Evolutionary conservation across 495 filamentous ascomycete species (phyloP).

Genomic region (Aspergillus nidulans): DNA sequence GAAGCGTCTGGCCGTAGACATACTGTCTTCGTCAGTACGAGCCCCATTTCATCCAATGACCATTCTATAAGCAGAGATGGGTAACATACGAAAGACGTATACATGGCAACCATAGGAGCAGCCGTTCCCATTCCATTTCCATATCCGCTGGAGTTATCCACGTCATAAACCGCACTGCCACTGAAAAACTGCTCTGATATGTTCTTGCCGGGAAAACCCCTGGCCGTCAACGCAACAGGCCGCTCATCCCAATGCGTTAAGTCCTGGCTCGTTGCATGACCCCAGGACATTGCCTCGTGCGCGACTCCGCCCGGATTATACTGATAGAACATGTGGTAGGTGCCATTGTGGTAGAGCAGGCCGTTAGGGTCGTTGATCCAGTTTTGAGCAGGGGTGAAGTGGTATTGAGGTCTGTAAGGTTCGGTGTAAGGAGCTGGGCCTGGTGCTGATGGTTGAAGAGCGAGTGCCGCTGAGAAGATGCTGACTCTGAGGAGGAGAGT

Average conservation of each 20-base stretch:
- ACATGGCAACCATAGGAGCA: slow-evolving; percentile 54
- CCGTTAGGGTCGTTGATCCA: slow-evolving; percentile 63
- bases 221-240: slow-evolving; percentile 32
- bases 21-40: slow-evolving; percentile 12
- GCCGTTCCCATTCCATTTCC: slow-evolving; percentile 37
- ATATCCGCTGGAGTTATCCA: slow-evolving; percentile 55
- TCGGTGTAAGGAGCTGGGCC: slow-evolving; percentile 23
- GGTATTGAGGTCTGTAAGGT: slow-evolving; percentile 41
- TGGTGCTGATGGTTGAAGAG: not conserved
- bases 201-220: slow-evolving; percentile 39
- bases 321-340: slow-evolving; percentile 40
- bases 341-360: slow-evolving; percentile 38
- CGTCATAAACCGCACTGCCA: slow-evolving; percentile 49
- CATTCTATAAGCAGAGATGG: not conserved
- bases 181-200: slow-evolving; percentile 49
- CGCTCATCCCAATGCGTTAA: slow-evolving; percentile 37
- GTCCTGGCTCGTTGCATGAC: slow-evolving; percentile 38
- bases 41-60: too few species aligned
- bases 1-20: slow-evolving; percentile 17
- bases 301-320: slow-evolving; percentile 32
- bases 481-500: not conserved
- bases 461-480: not conserved
- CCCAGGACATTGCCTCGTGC: slow-evolving; percentile 40
- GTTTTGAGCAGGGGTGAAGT: slow-evolving; percentile 48
- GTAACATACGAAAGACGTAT: slow-evolving; percentile 41